phyloP scores from a whole-genome alignment of 768 basidiomycete genomes.

The Mycena belliarum region DNA sequence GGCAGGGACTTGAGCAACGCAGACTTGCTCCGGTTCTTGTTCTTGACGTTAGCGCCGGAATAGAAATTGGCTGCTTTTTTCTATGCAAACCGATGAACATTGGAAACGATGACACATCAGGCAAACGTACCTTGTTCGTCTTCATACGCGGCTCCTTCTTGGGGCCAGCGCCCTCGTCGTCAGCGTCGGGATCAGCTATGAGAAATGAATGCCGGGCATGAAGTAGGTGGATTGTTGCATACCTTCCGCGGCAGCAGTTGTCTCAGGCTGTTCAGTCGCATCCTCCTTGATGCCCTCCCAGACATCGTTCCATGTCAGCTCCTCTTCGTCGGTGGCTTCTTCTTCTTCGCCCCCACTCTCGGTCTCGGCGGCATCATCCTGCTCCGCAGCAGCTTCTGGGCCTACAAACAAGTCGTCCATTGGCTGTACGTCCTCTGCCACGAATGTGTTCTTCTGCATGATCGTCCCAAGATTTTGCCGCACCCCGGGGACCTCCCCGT shows the following conservation, averaged over 20 bases:
- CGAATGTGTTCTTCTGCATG: conserved; percentile 85
- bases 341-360: conserved; percentile 41
- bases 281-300: conserved; percentile 59
- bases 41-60: conserved; percentile 81
- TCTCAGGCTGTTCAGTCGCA: conserved; percentile 32
- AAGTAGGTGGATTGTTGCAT: conserved; percentile 12
- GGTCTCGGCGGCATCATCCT: conserved; percentile 40
- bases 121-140: conserved; percentile 83
- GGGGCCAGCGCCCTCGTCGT: conserved; percentile 32
- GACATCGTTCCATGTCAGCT: conserved; percentile 85
- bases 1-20: conserved; percentile 63
- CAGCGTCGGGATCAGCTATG: conserved; percentile 32
- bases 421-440: conserved; percentile 76
- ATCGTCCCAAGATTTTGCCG: conserved; percentile 87
- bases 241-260: conserved; percentile 27
- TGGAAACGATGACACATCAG: neutral
- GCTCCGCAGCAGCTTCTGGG: conserved; percentile 44
- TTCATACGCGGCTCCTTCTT: conserved; percentile 82
- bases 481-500: conserved; percentile 57
- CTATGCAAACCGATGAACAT: conserved; percentile 40
- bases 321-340: conserved; percentile 47
- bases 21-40: conserved; percentile 73
- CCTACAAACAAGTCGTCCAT: conserved; percentile 55
- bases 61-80: conserved; percentile 91
- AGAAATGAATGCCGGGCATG: conserved; percentile 5